phyloP scores from a whole-genome alignment of 2,329 filamentous ascomycete species.

The Pyrenophora teres region DNA sequence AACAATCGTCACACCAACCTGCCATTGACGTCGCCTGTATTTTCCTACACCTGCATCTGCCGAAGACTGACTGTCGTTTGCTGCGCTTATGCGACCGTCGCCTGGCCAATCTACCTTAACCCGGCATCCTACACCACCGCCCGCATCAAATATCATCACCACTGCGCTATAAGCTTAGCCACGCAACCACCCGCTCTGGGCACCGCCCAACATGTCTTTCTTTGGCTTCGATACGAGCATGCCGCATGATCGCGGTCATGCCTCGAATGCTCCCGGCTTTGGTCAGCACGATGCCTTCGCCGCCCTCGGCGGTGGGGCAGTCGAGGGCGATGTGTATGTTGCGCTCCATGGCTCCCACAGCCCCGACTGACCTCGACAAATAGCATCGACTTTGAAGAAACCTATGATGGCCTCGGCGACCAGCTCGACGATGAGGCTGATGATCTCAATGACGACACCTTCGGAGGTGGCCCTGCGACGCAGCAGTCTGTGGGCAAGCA shows the following conservation, averaged over 20 bases:
- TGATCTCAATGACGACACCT: constrained; percentile 96
- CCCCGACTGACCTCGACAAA: constrained; percentile 53
- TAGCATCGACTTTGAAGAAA: constrained; percentile 91
- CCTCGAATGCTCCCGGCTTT: constrained; percentile 75
- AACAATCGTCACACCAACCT: not conserved
- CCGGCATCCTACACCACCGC: constrained; percentile 26
- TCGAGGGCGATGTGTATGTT: constrained; percentile 65
- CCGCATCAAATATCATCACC: constrained; percentile 9
- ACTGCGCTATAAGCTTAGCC: constrained; percentile 4
- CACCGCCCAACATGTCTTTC: constrained; percentile 72
- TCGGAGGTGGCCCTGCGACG: constrained; percentile 59
- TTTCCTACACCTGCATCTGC: not conserved
- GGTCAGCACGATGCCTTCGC: constrained; percentile 89
- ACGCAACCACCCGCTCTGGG: constrained; percentile 7
- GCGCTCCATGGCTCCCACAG: constrained; percentile 22
- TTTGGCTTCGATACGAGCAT: constrained; percentile 82
- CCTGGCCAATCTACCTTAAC: constrained; percentile 1
- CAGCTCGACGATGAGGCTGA: constrained; percentile 90
- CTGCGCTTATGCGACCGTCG: constrained; percentile 7
- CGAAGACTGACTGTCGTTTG: not conserved
- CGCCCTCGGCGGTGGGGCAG: constrained; percentile 66
- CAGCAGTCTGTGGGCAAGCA: constrained; percentile 75
- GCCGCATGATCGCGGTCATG: constrained; percentile 67
- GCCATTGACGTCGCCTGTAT: not conserved
- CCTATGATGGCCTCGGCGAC: constrained; percentile 92